Percentiles rank a stretch among this genome's conserved stretches.
Evolutionary conservation across 2,329 filamentous ascomycete species (phyloP).

Genomic region (Penicillium oxalicum): DNA sequence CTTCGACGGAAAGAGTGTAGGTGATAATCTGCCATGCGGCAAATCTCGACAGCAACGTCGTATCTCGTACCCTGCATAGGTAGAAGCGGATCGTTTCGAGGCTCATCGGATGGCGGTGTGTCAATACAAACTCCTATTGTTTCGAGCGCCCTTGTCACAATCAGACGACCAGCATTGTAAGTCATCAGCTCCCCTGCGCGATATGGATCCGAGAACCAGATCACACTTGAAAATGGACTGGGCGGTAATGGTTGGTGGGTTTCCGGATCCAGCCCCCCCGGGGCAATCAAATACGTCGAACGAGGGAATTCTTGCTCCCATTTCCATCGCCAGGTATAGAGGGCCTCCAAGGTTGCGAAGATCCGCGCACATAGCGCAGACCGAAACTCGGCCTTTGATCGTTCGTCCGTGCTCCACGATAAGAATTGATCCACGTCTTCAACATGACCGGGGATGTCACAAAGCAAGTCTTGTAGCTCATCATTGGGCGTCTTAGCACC

Average conservation of each 20-base stretch:
- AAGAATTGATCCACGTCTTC: slow-evolving; percentile 8
- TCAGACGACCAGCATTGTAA: slow-evolving; percentile 8
- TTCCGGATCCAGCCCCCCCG: background rate
- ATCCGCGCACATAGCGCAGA: background rate
- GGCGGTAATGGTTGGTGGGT: background rate
- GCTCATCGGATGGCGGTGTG: background rate
- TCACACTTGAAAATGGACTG: slow-evolving; percentile 9
- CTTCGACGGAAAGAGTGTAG: slow-evolving; percentile 7
- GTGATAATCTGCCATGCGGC: slow-evolving; percentile 14
- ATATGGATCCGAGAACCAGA: slow-evolving; percentile 8
- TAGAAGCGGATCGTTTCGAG: slow-evolving; percentile 9
- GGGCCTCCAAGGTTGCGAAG: slow-evolving; percentile 1
- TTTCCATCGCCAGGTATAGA: slow-evolving; percentile 13
- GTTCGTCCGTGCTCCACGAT: background rate
- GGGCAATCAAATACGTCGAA: slow-evolving; percentile 2
- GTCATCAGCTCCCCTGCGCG: slow-evolving; percentile 10
- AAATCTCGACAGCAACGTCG: slow-evolving; percentile 13
- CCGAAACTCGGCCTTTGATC: slow-evolving; percentile 1
- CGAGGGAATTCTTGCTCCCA: slow-evolving; percentile 9
- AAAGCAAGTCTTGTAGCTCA: slow-evolving; percentile 8
- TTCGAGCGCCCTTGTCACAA: slow-evolving; percentile 5
- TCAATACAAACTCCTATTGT: slow-evolving; percentile 2
- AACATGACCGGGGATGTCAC: slow-evolving; percentile 9
- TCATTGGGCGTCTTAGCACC: slow-evolving; percentile 4
- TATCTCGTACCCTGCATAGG: slow-evolving; percentile 12